Conservation (phyloP, 2,329 filamentous ascomycete species). For the Alternaria burnsii region DNA sequence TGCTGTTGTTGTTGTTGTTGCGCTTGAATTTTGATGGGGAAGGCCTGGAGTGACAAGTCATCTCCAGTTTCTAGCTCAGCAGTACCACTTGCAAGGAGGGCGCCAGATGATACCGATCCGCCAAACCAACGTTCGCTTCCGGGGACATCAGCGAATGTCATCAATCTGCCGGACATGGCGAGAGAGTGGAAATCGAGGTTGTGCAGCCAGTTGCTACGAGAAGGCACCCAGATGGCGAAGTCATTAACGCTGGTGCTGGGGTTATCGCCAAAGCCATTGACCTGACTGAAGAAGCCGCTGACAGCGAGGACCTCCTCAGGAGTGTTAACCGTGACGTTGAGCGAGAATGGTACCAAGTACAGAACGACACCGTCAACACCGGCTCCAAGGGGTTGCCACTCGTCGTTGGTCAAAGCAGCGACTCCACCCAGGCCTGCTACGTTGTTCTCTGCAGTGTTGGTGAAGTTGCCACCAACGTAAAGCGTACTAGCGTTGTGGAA, state of each 20-base stretch:
- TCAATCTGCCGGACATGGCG: conserved; percentile 75
- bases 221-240: conserved; percentile 92
- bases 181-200: conserved; percentile 73
- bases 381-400: conserved; percentile 82
- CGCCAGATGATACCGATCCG: conserved; percentile 81
- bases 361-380: conserved; percentile 84
- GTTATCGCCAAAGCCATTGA: conserved; percentile 73
- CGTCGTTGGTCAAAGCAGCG: conserved; percentile 74
- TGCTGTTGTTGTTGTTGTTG: conserved; percentile 27
- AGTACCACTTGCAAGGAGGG: conserved; percentile 76
- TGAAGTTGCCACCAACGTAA: conserved; percentile 88
- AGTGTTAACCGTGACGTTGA: conserved; percentile 76
- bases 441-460: conserved; percentile 70
- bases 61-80: conserved; percentile 65
- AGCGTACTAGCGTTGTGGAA: conserved; percentile 67
- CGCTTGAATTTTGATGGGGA: conserved; percentile 50
- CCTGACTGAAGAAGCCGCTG: conserved; percentile 78
- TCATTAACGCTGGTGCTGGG: conserved; percentile 70
- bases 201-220: conserved; percentile 84
- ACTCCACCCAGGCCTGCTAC: conserved; percentile 75
- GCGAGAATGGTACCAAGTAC: conserved; percentile 75
- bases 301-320: conserved; percentile 80
- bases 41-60: conserved; percentile 53
- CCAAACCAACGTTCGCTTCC: conserved; percentile 73
- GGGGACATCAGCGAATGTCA: conserved; percentile 72